These are phyloP conservation scores for Umbelopsis ramanniana DNA, from an alignment of 192 early-diverging fungal species.

Conservation along the genomic window DNA sequence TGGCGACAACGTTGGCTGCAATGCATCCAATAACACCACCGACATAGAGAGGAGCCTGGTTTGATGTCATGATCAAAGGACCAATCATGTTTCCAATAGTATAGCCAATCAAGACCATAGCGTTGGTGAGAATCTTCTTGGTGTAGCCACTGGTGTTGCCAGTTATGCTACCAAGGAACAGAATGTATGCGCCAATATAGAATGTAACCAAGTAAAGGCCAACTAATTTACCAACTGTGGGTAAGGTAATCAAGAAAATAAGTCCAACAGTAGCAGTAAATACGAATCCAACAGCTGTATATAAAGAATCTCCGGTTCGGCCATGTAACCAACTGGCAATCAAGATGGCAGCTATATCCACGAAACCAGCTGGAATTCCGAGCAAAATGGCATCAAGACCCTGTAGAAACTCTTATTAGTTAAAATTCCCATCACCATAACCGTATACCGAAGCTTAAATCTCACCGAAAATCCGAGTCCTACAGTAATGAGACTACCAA, in stretches of 20 bases:
- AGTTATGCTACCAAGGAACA: constrained; percentile 21
- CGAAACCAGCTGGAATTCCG: constrained; percentile 26
- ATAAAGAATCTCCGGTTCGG: constrained; percentile 24
- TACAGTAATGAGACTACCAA: constrained; percentile 22
- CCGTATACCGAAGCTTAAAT: too few relatives aligned
- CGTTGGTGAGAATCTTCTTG: constrained; percentile 28
- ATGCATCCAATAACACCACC: constrained; percentile 29
- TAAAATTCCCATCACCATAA: too few relatives aligned
- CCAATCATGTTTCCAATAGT: constrained; percentile 33
- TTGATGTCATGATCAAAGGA: constrained; percentile 26
- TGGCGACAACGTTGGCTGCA: constrained; percentile 18
- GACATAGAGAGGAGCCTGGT: constrained; percentile 24
- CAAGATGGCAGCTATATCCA: constrained; percentile 6
- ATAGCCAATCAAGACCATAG: constrained; percentile 17
- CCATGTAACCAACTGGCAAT: constrained; percentile 27
- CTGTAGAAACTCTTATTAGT: background rate
- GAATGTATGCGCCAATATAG: constrained; percentile 25
- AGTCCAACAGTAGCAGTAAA: constrained; percentile 21
- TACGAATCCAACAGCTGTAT: constrained; percentile 1
- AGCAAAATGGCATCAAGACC: constrained; percentile 30
- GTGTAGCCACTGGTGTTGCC: constrained; percentile 35
- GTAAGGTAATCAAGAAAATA: constrained; percentile 27
- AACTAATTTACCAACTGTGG: background rate
- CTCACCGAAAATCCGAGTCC: constrained; percentile 27
- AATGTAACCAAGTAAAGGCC: constrained; percentile 17